Conservation (phyloP, 2,329 filamentous ascomycete genomes). For the Trichoderma simmonsii region DNA sequence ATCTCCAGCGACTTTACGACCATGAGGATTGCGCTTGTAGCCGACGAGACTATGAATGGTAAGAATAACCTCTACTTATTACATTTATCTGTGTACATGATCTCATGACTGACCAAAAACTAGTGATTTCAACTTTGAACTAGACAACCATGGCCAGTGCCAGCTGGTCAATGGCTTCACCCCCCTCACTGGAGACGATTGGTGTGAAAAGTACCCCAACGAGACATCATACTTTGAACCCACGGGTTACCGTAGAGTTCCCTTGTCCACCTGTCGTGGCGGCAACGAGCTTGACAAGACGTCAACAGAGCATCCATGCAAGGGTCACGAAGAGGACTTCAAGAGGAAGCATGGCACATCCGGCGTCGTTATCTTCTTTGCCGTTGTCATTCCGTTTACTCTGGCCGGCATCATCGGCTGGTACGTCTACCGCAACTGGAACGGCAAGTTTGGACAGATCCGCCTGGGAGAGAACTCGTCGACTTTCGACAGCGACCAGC, state of each 20-base stretch:
- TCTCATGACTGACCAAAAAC: not conserved
- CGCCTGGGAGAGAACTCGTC: slow-evolving; percentile 69
- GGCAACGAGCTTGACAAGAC: slow-evolving; percentile 73
- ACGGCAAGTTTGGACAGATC: slow-evolving; percentile 87
- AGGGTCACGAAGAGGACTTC: slow-evolving; percentile 79
- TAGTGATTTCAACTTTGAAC: slow-evolving; percentile 92
- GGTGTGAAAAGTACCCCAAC: slow-evolving; percentile 61
- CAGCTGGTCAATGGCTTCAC: slow-evolving; percentile 68
- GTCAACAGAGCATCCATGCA: slow-evolving; percentile 56
- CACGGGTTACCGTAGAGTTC: slow-evolving; percentile 85
- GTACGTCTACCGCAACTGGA: slow-evolving; percentile 82
- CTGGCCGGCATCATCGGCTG: slow-evolving; percentile 73
- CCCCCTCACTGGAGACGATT: slow-evolving; percentile 51
- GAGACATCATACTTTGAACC: slow-evolving; percentile 76
- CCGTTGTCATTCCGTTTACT: slow-evolving; percentile 71
- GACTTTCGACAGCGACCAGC: slow-evolving; percentile 64
- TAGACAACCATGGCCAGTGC: slow-evolving; percentile 74
- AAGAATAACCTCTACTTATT: slow-evolving; percentile 34
- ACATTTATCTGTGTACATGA: not conserved
- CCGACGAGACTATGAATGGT: slow-evolving; percentile 90
- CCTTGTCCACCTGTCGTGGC: slow-evolving; percentile 79
- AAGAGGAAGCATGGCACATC: slow-evolving; percentile 66
- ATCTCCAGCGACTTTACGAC: slow-evolving; percentile 67
- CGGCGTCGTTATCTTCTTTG: slow-evolving; percentile 78
- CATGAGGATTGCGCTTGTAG: slow-evolving; percentile 80